Base-by-base conservation (phyloP, 2,329 filamentous ascomycete species). In the Fonsecaea pedrosoi region DNA sequence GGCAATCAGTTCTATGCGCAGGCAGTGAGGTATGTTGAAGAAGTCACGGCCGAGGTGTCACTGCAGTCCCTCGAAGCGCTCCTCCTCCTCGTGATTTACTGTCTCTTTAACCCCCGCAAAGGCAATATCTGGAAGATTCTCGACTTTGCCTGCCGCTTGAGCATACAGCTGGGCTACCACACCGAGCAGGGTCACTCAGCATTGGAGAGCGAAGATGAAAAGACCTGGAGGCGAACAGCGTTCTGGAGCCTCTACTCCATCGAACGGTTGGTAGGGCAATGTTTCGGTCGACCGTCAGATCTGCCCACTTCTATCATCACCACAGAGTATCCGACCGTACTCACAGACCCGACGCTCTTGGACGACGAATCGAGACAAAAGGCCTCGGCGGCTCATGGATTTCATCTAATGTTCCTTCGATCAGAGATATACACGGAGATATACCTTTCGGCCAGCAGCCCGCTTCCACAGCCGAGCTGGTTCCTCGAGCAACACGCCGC, bases 91-190 rank as follows among this genome's bases (percentile, higher is more conserved):
- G 48, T 61, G 32, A 54, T 61, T 40, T 61, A 61, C 32, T 61
- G 59, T 32, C 48, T 61, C n/a, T 61, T 61, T 45, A 53, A 54
- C 38, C 59, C 59, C 34, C 59, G 59, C 48, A 61, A 61, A 40
- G 59, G 59, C 42, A 54, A 61, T 40, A 61, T 61, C 54, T 61
- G 59, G 59, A 61, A 61, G n/a, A 35, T 61, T 32, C 48, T 61
- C 15, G 59, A 61, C 45, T 61, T 54, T 13, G 59, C 59, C 42
- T 61, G 59, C 40, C 59, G 59, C 34, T 18, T 61, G 32, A 54
- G 59, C 34, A 12, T 61, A n/a, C 45, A 61, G 32, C 13, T 61
- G 18, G 59, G 50, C 34, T 61, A 54, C 18, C 42, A 61, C 59
- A 61, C 45, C 13, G 59, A 61, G n/a, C 59, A 53, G 38, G 59